Percentiles rank a stretch among this genome's conserved stretches.
These are phyloP conservation scores for Gossypium aridum DNA, from an alignment of 441 rosid species.

Conservation along the genomic window DNA sequence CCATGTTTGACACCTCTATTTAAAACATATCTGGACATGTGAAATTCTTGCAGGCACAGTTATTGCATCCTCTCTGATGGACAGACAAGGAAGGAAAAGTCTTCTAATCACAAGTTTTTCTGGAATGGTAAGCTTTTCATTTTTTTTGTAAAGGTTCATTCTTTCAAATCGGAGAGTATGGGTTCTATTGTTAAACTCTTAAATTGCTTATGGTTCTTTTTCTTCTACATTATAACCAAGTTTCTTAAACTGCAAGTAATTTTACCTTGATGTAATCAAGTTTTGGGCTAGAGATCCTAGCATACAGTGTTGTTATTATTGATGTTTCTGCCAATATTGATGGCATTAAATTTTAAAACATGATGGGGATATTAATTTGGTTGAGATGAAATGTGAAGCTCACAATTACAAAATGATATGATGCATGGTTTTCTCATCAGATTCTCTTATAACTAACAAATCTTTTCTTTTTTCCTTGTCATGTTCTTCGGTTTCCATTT, in stretches of 20 bases:
- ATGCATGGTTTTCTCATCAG: background rate
- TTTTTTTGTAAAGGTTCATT: background rate
- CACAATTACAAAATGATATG: background rate
- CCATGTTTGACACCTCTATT: background rate
- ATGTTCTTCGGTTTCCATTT: background rate
- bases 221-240: too few species aligned
- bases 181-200: background rate
- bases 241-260: too few species aligned
- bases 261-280: too few species aligned
- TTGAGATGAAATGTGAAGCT: background rate
- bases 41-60: slow-evolving; percentile 63
- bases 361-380: background rate
- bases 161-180: background rate
- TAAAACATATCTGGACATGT: background rate
- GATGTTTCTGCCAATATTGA: background rate
- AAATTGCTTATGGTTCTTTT: too few species aligned
- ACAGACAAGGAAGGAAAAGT: slow-evolving; percentile 92
- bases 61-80: slow-evolving; percentile 95
- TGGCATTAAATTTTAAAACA: background rate
- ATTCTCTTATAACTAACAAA: slow-evolving; percentile 4
- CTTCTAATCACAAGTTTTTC: slow-evolving; percentile 79
- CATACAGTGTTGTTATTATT: background rate
- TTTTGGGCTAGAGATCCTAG: too few species aligned
- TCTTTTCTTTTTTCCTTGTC: background rate
- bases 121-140: slow-evolving; percentile 62